Evolutionary conservation across 2,329 filamentous ascomycete genomes (phyloP).

Genomic region (Pestalotiopsis sp.): DNA sequence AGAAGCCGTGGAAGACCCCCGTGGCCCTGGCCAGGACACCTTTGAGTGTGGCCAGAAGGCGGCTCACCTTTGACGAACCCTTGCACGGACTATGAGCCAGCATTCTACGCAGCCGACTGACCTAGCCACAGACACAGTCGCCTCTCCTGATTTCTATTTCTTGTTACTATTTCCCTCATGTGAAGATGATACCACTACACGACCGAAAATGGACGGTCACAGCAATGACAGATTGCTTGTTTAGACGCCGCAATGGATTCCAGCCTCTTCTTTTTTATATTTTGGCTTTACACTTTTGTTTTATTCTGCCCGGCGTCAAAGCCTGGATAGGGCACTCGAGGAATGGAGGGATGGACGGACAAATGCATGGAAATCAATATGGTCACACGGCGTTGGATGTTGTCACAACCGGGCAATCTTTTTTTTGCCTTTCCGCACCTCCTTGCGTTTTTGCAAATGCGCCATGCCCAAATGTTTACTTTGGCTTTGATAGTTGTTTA

Average conservation of each 20-base stretch:
- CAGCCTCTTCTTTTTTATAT: background rate
- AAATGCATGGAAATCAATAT: constrained; percentile 2
- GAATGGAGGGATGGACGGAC: background rate
- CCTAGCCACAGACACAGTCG: background rate
- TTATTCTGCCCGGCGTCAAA: background rate
- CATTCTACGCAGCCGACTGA: background rate
- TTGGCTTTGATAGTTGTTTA: background rate
- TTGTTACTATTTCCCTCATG: constrained; percentile 8
- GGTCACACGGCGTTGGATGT: constrained; percentile 8
- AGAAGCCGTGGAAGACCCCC: constrained; percentile 86
- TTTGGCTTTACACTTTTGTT: background rate
- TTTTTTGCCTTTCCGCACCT: background rate
- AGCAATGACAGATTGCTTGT: background rate
- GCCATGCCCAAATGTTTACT: background rate
- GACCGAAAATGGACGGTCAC: constrained; percentile 6
- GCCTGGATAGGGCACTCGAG: background rate
- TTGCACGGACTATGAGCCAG: constrained; percentile 28
- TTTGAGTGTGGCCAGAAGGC: constrained; percentile 69
- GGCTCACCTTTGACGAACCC: constrained; percentile 83
- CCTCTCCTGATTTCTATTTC: constrained; percentile 1
- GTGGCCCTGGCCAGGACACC: constrained; percentile 59
- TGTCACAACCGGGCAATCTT: background rate
- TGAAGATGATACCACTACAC: constrained; percentile 17
- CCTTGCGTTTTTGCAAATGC: background rate
- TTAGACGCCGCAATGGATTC: background rate